Percentiles rank a stretch among this genome's conserved stretches.
Evolutionary conservation across 2,329 filamentous ascomycete genomes (phyloP).

Genomic region (Microdochium paspali): DNA sequence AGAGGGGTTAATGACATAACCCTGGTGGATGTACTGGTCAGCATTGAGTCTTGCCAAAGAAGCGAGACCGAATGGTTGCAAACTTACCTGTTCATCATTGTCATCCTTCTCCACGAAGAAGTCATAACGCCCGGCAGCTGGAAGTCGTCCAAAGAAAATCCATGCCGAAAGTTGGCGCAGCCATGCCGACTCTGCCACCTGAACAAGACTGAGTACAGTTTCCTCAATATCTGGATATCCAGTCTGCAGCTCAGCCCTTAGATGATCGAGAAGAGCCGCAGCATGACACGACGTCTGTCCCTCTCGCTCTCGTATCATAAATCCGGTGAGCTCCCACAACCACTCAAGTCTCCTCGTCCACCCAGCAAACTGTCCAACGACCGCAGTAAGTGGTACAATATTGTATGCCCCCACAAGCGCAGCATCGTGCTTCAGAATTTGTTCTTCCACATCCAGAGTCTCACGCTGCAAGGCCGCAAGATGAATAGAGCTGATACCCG

Average conservation of each 20-base stretch:
- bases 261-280: slow-evolving; percentile 64
- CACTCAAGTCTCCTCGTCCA: slow-evolving; percentile 83
- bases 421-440: slow-evolving; percentile 68
- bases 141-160: slow-evolving; percentile 81
- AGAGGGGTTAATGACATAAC: slow-evolving; percentile 47
- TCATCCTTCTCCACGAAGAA: slow-evolving; percentile 65
- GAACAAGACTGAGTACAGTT: slow-evolving; percentile 63
- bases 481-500: slow-evolving; percentile 64
- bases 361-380: slow-evolving; percentile 76
- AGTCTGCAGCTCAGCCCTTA: slow-evolving; percentile 71
- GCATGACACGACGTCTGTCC: slow-evolving; percentile 9
- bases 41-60: no score
- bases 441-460: slow-evolving; percentile 74
- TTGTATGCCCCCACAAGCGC: slow-evolving; percentile 81
- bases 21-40: slow-evolving; percentile 20
- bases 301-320: slow-evolving; percentile 44
- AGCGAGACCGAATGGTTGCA: no score
- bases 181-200: slow-evolving; percentile 81
- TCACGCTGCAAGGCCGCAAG: slow-evolving; percentile 74
- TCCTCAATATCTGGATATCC: slow-evolving; percentile 82
- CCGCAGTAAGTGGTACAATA: slow-evolving; percentile 80
- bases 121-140: slow-evolving; percentile 67
- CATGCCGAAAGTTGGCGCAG: slow-evolving; percentile 82
- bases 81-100: slow-evolving; percentile 28
- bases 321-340: slow-evolving; percentile 65